Evolutionary conservation across 345 rosid genomes (phyloP).

Genomic region (Kernera saxatilis): DNA sequence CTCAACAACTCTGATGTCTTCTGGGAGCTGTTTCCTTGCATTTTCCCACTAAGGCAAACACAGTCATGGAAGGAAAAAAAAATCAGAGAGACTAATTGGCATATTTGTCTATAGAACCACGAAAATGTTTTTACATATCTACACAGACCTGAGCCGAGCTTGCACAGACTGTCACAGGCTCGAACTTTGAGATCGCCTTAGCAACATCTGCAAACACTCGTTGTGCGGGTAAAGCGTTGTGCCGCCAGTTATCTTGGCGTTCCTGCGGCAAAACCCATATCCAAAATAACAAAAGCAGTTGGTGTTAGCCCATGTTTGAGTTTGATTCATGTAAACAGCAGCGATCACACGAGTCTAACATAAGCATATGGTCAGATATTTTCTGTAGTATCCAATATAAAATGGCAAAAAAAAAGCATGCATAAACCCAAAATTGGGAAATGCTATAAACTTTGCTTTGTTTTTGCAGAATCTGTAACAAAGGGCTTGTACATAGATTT

Average conservation of each 20-base stretch:
- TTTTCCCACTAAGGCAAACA: slow-evolving; percentile 60
- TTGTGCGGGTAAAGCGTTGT: slow-evolving; percentile 58
- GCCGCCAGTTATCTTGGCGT: slow-evolving; percentile 90
- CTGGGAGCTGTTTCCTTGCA: slow-evolving; percentile 72
- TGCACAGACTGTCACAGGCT: slow-evolving; percentile 88
- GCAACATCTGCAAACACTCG: slow-evolving; percentile 58
- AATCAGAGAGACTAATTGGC: background rate
- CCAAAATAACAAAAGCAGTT: background rate
- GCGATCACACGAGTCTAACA: background rate
- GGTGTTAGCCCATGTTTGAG: background rate
- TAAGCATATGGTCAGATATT: background rate
- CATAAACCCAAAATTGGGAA: background rate
- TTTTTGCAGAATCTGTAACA: background rate
- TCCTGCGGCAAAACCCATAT: slow-evolving; percentile 44
- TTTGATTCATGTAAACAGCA: background rate
- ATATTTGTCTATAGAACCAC: background rate
- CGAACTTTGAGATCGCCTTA: slow-evolving; percentile 68
- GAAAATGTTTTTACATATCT: background rate
- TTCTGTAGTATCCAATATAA: background rate
- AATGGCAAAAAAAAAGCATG: background rate
- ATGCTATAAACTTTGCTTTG: background rate
- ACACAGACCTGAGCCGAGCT: slow-evolving; percentile 66
- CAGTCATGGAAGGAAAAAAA: background rate
- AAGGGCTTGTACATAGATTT: background rate
- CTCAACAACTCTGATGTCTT: slow-evolving; percentile 70